These are phyloP conservation scores for Vigna mungo DNA, from an alignment of 306 rosid genomes.

Conservation along the genomic window DNA sequence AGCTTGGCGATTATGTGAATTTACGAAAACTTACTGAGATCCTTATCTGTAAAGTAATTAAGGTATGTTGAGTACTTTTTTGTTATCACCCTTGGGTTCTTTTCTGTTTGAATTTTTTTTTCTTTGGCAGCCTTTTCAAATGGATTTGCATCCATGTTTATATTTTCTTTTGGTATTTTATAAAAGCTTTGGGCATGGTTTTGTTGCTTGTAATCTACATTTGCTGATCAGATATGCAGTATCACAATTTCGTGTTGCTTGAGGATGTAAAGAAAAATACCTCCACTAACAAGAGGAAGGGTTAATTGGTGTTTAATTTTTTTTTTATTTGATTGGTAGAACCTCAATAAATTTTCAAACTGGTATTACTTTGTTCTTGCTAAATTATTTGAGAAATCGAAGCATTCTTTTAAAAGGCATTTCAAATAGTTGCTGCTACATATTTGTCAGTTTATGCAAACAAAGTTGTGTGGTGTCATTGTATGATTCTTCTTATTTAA, in stretches of 20 bases:
- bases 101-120: constrained; percentile 19
- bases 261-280: too few relatives aligned
- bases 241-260: too few relatives aligned
- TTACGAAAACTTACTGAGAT: constrained; percentile 90
- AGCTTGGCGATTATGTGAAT: constrained; percentile 95
- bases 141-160: not conserved
- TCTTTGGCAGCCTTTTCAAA: not conserved
- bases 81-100: not conserved
- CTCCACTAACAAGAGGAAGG: too few relatives aligned
- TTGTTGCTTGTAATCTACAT: not conserved
- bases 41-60: constrained; percentile 82
- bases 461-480: not conserved
- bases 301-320: too few relatives aligned
- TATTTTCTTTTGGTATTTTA: not conserved
- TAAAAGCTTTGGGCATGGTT: not conserved
- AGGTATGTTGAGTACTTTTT: constrained; percentile 57
- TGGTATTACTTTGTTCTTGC: constrained; percentile 12
- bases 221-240: too few relatives aligned
- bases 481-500: constrained; percentile 5
- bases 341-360: not conserved
- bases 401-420: not conserved
- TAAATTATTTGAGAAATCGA: not conserved
- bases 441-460: not conserved
- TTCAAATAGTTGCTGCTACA: constrained; percentile 8
- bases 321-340: too few relatives aligned